Percentiles rank a stretch among this genome's conserved stretches.
These are phyloP conservation scores for Apostasia shenzhenica DNA, from an alignment of 106 monocot species.

Conservation along the genomic window DNA sequence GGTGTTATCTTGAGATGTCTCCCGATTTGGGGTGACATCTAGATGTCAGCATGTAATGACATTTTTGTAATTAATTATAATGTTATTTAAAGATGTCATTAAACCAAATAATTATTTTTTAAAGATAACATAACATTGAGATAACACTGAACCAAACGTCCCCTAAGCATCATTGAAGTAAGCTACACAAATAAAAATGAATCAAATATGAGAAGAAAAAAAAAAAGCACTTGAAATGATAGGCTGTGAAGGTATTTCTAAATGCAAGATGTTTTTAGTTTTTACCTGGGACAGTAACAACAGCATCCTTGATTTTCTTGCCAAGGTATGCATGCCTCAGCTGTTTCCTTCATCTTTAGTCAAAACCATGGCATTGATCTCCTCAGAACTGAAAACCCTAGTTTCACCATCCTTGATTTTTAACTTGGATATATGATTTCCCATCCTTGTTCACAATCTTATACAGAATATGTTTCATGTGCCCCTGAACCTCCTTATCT, in stretches of 20 bases:
- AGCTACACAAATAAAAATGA: slow-evolving; percentile 12
- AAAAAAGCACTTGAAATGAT: too few species aligned
- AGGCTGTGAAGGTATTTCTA: not conserved
- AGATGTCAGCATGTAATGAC: too few species aligned
- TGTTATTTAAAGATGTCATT: too few species aligned
- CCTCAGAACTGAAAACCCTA: slow-evolving; percentile 31
- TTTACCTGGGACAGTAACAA: slow-evolving; percentile 34
- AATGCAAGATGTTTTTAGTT: not conserved
- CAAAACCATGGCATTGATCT: slow-evolving; percentile 29
- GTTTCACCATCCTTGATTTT: slow-evolving; percentile 24
- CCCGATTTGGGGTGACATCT: too few species aligned
- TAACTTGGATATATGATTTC: slow-evolving; percentile 30
- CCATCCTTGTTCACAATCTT: slow-evolving; percentile 32
- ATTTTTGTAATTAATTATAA: too few species aligned
- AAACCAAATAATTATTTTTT: too few species aligned
- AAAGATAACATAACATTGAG: too few species aligned
- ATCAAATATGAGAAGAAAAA: not conserved
- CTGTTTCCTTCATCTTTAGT: slow-evolving; percentile 32
- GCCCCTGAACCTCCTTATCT: too few species aligned
- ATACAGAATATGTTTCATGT: too few species aligned
- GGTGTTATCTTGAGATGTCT: too few species aligned
- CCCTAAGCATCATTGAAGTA: slow-evolving; percentile 37
- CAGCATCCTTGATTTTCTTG: slow-evolving; percentile 31
- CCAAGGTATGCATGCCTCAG: slow-evolving; percentile 29
- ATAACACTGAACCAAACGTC: too few species aligned